Evolutionary conservation across 495 filamentous ascomycete species (phyloP).

Genomic region (Trichocladium uniseriatum): DNA sequence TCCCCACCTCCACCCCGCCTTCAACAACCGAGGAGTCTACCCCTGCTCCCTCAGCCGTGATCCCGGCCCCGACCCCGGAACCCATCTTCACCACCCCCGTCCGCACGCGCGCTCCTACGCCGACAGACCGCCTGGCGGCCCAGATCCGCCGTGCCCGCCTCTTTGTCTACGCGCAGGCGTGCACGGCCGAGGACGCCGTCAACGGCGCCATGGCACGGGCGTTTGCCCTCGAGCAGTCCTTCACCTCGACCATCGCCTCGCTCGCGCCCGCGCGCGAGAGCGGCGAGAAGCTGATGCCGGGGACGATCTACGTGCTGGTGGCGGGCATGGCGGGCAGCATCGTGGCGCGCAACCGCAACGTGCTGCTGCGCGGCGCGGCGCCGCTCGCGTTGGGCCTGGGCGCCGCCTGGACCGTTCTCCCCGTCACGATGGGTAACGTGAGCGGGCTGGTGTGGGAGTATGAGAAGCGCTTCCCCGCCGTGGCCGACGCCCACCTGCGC

Average conservation of each 20-base stretch:
- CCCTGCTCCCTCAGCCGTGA: not conserved
- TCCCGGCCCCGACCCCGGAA: constrained; percentile 17
- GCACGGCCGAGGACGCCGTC: constrained; percentile 62
- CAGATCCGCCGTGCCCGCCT: constrained; percentile 74
- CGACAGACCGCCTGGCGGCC: constrained; percentile 81
- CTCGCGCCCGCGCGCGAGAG: constrained; percentile 75
- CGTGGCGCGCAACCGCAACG: constrained; percentile 70
- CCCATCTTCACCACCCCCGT: constrained; percentile 20
- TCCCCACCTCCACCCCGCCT: not conserved
- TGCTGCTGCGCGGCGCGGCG: constrained; percentile 62
- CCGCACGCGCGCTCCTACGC: constrained; percentile 54
- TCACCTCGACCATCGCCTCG: constrained; percentile 77
- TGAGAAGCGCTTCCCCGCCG: constrained; percentile 72
- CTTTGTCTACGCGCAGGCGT: constrained; percentile 65
- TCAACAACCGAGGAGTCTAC: not conserved
- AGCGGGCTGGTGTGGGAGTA: constrained; percentile 75
- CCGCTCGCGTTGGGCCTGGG: constrained; percentile 64
- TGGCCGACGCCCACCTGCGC: constrained; percentile 67
- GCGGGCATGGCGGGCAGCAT: constrained; percentile 89
- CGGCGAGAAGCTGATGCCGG: constrained; percentile 77
- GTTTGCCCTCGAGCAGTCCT: constrained; percentile 69
- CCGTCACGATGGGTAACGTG: constrained; percentile 77
- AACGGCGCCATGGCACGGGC: constrained; percentile 65
- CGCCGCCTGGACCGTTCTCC: constrained; percentile 64
- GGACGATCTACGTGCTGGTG: constrained; percentile 80